Conservation (phyloP, 257 asterid genomes). For the Eustoma russellianum region DNA sequence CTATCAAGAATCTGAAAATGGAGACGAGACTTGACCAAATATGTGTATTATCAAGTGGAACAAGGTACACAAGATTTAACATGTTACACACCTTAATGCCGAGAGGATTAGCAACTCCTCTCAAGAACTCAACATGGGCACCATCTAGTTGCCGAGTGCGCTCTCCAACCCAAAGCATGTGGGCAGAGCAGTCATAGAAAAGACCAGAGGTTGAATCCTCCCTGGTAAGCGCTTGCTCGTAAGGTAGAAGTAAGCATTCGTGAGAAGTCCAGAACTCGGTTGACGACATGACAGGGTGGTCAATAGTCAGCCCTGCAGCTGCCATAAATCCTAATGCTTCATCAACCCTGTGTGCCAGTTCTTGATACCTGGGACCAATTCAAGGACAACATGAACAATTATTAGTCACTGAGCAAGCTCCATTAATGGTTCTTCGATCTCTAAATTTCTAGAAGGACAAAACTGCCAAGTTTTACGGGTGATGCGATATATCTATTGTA, state of each 20-base stretch:
- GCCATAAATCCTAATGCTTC: constrained; percentile 88
- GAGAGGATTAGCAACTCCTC: constrained; percentile 77
- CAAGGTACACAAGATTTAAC: background rate
- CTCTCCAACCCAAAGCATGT: constrained; percentile 87
- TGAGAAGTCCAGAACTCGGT: constrained; percentile 90
- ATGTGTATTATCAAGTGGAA: no score
- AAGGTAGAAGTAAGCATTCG: constrained; percentile 69
- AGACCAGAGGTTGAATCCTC: constrained; percentile 74
- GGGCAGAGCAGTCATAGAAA: constrained; percentile 82
- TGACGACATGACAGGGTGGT: constrained; percentile 72
- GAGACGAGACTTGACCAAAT: background rate
- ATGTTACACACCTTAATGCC: constrained; percentile 58
- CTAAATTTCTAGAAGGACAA: no score
- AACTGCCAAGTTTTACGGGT: no score
- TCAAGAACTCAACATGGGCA: constrained; percentile 65
- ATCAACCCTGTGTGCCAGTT: constrained; percentile 80
- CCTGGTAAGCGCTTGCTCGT: constrained; percentile 73
- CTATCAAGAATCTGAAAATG: no score
- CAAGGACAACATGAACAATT: background rate
- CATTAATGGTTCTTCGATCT: no score
- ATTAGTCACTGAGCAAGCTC: no score
- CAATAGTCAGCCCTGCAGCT: constrained; percentile 71
- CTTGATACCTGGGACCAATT: constrained; percentile 49
- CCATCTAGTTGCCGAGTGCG: constrained; percentile 80
- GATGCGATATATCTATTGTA: no score